Evolutionary conservation across 768 basidiomycete genomes (phyloP), one percentile per base, ranked within the genome.

Genomic region (Lenzites betulinus): DNA sequence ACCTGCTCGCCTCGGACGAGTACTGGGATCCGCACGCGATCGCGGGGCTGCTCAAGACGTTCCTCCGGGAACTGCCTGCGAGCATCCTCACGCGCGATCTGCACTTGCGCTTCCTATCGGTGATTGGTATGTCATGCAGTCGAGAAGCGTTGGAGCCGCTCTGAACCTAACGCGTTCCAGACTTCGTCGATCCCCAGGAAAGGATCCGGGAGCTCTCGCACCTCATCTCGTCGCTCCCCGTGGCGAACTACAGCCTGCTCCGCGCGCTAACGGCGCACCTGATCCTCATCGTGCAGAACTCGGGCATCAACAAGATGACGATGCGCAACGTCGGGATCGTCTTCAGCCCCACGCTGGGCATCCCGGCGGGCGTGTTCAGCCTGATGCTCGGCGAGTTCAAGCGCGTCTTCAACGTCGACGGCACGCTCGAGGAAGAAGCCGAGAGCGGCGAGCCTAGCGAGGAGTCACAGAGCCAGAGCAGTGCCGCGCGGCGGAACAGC

Each of bases 261-360:
- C 90, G 96, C 38, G 95, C 96, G 16, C 81, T 99, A 58, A 95
- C 90, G 1, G 93, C 95, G 25, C 96, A 99, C 74, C 80, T 99
- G 62, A 97, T 98, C 66, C 80, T 95, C 44, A 91, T 99, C 67
- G 94, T 98, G 46, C 89, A 93, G 74, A 95, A 98, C 71, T 85
- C 94, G 18, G 68, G 81, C 43, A 77, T 90, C 59, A 97, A 97
- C 85, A 98, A 95, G 80, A 99, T 99, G 97, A 95, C 91, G 42
- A 89, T 98, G 85, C 87, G 96, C 47, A 99, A 99, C 72, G 93
- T 99, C 26, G 95, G 96, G 18, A 98, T 99, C 61, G 96, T 98
- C 23, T 98, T 98, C 77, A 95, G 94, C 65, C 97, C 97, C 2
- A 98, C 97, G 0, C 80, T 99, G 13, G 95, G 94, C 44, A 97